These are phyloP conservation scores for Favolaschia claudopus DNA, from an alignment of 768 basidiomycete species.

Conservation along the genomic window DNA sequence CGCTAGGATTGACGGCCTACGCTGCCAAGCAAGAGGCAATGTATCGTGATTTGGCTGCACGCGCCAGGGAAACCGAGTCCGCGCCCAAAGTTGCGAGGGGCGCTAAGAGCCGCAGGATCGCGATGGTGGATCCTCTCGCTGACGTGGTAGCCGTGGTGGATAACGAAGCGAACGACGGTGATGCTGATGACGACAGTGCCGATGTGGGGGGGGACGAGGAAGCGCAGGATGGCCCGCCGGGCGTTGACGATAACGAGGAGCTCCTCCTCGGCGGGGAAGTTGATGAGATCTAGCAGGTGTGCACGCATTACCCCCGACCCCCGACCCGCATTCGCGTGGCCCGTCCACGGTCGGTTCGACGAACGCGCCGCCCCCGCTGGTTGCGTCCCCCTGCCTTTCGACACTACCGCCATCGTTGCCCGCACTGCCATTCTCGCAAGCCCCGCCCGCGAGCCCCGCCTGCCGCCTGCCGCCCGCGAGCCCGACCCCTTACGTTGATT, in stretches of 20 bases:
- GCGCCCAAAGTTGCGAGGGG: not conserved
- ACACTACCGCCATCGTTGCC: too few species aligned
- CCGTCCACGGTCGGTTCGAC: too few species aligned
- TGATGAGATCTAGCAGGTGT: too few species aligned
- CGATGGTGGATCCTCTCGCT: not conserved
- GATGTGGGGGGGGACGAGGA: not conserved
- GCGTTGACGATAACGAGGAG: not conserved
- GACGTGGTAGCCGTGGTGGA: not conserved
- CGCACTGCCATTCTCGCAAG: too few species aligned
- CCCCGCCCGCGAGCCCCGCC: too few species aligned
- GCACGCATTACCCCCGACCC: too few species aligned
- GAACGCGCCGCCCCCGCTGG: too few species aligned
- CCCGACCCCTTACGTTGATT: too few species aligned
- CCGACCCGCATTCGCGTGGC: too few species aligned
- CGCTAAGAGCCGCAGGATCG: not conserved
- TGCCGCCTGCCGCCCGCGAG: too few species aligned
- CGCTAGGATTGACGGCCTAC: not conserved
- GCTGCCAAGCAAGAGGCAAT: not conserved
- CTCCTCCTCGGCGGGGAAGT: not conserved
- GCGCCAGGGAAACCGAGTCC: not conserved
- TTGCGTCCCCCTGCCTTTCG: too few species aligned
- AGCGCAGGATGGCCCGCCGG: not conserved
- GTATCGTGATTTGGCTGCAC: not conserved
- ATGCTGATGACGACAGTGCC: not conserved
- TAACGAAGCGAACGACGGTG: not conserved